Evolutionary conservation across 1,284 basidiomycete species (phyloP).

Genomic region (Tilletia caries): DNA sequence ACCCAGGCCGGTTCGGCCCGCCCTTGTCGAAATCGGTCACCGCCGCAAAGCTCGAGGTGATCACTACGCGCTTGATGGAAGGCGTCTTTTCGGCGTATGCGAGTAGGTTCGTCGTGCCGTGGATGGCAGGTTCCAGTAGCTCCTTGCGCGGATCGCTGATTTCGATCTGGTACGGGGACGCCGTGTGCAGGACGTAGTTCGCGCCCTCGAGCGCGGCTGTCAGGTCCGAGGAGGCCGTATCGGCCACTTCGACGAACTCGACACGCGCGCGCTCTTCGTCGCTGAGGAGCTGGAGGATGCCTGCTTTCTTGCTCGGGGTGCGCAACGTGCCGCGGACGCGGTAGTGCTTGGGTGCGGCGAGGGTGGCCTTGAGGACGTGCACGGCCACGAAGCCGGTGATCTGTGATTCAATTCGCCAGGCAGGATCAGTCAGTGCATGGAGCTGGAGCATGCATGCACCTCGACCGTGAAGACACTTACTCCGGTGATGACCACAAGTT

Average conservation of each 20-base stretch:
- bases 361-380: conserved; percentile 39
- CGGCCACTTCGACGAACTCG: conserved; percentile 46
- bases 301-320: conserved; percentile 35
- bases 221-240: conserved; percentile 51
- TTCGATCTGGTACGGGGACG: conserved; percentile 44
- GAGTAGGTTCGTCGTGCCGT: conserved; percentile 51
- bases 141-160: conserved; percentile 50
- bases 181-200: conserved; percentile 30
- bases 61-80: conserved; percentile 42
- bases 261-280: conserved; percentile 29
- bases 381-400: conserved; percentile 41
- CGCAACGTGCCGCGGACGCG: conserved; percentile 43
- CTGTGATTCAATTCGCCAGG: no score
- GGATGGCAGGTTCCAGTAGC: conserved; percentile 51
- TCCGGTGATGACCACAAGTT: conserved; percentile 8
- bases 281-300: conserved; percentile 29
- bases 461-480: neutral
- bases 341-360: conserved; percentile 35
- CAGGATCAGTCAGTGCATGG: no score
- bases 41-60: conserved; percentile 48
- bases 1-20: conserved; percentile 41
- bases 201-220: conserved; percentile 46
- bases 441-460: no score
- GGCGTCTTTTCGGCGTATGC: conserved; percentile 39
- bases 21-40: conserved; percentile 38